These are phyloP conservation scores for Clonostachys rosea DNA, from an alignment of 2,329 filamentous ascomycete species.

Conservation along the genomic window DNA sequence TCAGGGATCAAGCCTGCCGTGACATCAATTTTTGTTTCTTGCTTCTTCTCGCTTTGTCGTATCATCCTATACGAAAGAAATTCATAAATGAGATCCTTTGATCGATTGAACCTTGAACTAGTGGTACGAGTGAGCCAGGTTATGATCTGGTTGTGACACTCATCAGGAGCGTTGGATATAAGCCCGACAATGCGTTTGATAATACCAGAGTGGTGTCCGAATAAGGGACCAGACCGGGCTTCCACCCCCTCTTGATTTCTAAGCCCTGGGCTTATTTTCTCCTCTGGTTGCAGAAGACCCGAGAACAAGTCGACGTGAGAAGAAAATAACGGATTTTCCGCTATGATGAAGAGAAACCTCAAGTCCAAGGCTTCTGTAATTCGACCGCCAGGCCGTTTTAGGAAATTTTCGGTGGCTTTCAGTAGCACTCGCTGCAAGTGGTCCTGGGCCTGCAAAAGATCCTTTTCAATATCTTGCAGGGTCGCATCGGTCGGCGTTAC, in stretches of 20 bases:
- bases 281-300: conserved; percentile 30
- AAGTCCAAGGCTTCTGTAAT: conserved; percentile 65
- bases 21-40: conserved; percentile 56
- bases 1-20: conserved; percentile 68
- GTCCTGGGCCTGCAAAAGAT: conserved; percentile 53
- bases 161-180: conserved; percentile 67
- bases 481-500: conserved; percentile 24
- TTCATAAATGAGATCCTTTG: conserved; percentile 72
- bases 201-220: conserved; percentile 74
- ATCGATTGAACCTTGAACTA: conserved; percentile 60
- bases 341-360: conserved; percentile 72
- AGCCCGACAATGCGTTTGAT: conserved; percentile 82
- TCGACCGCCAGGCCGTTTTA: conserved; percentile 73
- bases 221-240: conserved; percentile 34
- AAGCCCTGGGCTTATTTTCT: conserved; percentile 1
- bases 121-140: conserved; percentile 74
- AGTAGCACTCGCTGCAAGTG: conserved; percentile 67
- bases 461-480: conserved; percentile 38
- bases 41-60: conserved; percentile 64
- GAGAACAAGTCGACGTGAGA: conserved; percentile 29
- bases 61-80: conserved; percentile 80
- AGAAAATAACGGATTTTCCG: conserved; percentile 74
- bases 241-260: conserved; percentile 3
- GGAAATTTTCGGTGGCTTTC: conserved; percentile 71
- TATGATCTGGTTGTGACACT: conserved; percentile 73